These are phyloP conservation scores for Talaromyces sp. DNA, from an alignment of 2,329 filamentous ascomycete genomes.

Conservation along the genomic window DNA sequence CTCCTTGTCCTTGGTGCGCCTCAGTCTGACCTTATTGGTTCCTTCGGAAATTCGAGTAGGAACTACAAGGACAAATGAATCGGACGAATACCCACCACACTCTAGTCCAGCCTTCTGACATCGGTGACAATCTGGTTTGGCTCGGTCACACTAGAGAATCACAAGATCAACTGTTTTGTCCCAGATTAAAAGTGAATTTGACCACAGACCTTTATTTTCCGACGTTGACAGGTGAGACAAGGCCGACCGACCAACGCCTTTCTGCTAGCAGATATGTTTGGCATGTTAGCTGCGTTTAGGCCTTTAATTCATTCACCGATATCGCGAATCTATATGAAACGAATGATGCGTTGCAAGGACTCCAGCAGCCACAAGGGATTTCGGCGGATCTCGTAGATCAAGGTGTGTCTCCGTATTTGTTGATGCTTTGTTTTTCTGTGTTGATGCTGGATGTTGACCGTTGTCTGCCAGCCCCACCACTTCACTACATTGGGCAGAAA, in stretches of 20 bases:
- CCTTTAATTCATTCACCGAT: not conserved
- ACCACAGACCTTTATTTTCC: conserved; percentile 13
- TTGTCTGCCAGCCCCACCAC: not conserved
- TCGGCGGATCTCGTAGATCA: not conserved
- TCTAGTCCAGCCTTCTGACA: conserved; percentile 11
- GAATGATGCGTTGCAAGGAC: not conserved
- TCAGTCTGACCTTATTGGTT: conserved; percentile 8
- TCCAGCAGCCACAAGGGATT: not conserved
- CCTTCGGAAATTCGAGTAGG: not conserved
- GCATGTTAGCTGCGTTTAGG: conserved; percentile 6
- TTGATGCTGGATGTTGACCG: not conserved
- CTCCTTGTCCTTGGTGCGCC: not conserved
- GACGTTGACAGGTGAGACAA: conserved; percentile 13
- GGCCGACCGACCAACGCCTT: conserved; percentile 13
- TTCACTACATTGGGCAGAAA: conserved; percentile 3
- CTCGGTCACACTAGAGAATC: conserved; percentile 10
- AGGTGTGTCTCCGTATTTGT: not conserved
- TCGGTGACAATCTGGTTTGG: conserved; percentile 12
- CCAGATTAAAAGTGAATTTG: not conserved
- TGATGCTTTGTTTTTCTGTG: not conserved
- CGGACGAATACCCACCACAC: conserved; percentile 11
- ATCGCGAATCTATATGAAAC: not conserved
- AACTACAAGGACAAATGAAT: conserved; percentile 13
- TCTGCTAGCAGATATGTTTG: conserved; percentile 11
- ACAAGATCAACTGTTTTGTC: not conserved